These are phyloP conservation scores for Delonix regia DNA, from an alignment of 306 rosid species.

Conservation along the genomic window DNA sequence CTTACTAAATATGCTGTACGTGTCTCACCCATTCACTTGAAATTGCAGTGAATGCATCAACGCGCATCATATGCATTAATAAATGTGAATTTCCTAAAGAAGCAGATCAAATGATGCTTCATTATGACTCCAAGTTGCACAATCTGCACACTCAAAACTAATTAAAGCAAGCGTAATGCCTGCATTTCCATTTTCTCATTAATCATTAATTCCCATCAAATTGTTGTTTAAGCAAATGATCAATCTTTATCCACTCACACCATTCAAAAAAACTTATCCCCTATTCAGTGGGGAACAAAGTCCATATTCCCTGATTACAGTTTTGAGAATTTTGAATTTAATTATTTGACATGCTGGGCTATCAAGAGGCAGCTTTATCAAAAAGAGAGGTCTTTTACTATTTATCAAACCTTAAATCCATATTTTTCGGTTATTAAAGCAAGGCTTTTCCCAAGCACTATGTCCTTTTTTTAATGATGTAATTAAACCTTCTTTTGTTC, in stretches of 20 bases:
- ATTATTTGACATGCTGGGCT: slow-evolving; percentile 13
- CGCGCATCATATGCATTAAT: background rate
- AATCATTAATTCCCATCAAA: background rate
- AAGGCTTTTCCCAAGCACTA: slow-evolving; percentile 47
- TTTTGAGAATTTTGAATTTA: slow-evolving; percentile 16
- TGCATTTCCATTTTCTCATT: background rate
- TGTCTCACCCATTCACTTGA: background rate
- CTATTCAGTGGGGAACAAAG: slow-evolving; percentile 1
- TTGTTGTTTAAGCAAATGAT: slow-evolving; percentile 8
- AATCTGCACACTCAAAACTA: background rate
- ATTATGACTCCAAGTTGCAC: slow-evolving; percentile 14
- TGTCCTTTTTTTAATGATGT: slow-evolving; percentile 18
- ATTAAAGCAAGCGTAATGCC: background rate
- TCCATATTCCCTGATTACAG: slow-evolving; percentile 1
- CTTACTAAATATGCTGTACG: no score
- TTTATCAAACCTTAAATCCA: background rate
- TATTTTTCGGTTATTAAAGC: slow-evolving; percentile 25
- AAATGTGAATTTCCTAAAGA: background rate
- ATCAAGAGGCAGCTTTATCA: slow-evolving; percentile 38
- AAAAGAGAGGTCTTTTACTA: background rate
- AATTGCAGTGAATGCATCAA: background rate
- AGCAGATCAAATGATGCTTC: slow-evolving; percentile 9
- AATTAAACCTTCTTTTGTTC: no score
- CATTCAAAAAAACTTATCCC: no score
- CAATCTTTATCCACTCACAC: background rate